Percentiles rank a stretch among this genome's conserved stretches.
Evolutionary conservation across 495 filamentous ascomycete genomes (phyloP).

Genomic region (Penicillium coprophilum): DNA sequence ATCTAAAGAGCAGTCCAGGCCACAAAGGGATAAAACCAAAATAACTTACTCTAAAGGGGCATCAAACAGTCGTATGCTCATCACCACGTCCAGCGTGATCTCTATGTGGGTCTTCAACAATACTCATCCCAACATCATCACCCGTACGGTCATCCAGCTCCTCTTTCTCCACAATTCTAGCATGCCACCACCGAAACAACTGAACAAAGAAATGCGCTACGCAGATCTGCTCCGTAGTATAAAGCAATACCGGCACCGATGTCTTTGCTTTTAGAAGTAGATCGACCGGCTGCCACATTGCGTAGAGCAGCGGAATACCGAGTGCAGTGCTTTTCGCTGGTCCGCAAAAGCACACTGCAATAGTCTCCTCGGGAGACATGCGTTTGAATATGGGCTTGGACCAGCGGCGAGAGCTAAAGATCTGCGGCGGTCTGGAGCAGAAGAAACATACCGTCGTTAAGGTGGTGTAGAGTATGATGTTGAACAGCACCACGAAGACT

Average conservation of each 20-base stretch:
- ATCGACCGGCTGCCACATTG: slow-evolving; percentile 54
- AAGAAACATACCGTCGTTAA: slow-evolving; percentile 52
- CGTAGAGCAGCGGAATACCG: slow-evolving; percentile 52
- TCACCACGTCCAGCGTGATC: slow-evolving; percentile 4
- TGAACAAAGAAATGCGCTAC: slow-evolving; percentile 56
- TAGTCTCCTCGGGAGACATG: slow-evolving; percentile 48
- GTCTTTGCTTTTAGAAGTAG: slow-evolving; percentile 51
- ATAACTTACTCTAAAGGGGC: not conserved
- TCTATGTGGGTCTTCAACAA: slow-evolving; percentile 11
- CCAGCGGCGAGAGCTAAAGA: slow-evolving; percentile 23
- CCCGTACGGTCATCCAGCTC: slow-evolving; percentile 13
- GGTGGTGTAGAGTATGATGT: slow-evolving; percentile 52
- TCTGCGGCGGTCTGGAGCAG: slow-evolving; percentile 42
- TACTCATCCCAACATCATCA: slow-evolving; percentile 10
- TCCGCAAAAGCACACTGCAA: slow-evolving; percentile 57
- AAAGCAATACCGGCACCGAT: slow-evolving; percentile 54
- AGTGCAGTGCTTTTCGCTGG: slow-evolving; percentile 57
- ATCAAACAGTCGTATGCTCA: slow-evolving; percentile 8
- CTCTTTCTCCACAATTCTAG: slow-evolving; percentile 31
- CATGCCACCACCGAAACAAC: slow-evolving; percentile 50
- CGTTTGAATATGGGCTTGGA: slow-evolving; percentile 32
- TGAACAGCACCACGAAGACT: slow-evolving; percentile 53
- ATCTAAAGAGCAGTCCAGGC: not conserved
- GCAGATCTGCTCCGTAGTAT: slow-evolving; percentile 57
- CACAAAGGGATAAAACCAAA: not conserved